Base-by-base conservation (phyloP, 2,329 filamentous ascomycete species). In the Fusarium avenaceum region DNA sequence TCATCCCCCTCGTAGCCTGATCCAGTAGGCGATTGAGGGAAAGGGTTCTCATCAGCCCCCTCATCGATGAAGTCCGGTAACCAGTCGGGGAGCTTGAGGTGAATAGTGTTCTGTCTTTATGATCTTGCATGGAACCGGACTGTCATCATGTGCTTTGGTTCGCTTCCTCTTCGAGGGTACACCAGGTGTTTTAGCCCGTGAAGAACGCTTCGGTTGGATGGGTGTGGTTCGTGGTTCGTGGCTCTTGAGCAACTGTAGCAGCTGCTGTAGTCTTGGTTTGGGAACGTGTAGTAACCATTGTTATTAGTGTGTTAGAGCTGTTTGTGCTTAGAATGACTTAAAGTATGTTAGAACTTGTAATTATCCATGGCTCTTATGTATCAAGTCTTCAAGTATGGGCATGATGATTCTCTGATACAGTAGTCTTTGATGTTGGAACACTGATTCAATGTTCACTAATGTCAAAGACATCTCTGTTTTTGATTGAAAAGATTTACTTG, bases 281-380 rank as follows among this genome's bases (percentile, higher is more conserved):
- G 4, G 52, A 58, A 44, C 38, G 42, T 50, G 40, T 52, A 17
- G 15, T 30, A 46, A 38, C 30, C 65, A 69, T 69, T 15, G 11
- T 53, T 14, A 26, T 20, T 28, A 35, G 32, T 20, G 28, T 48
- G 15, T 39, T 45, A 24, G 11, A 46, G 11, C 14, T 62, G 13
- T 43, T 47, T 30, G 6, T 55, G 15, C 9, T 57, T 48, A 33
- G 47, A 7, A 22, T 11, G 22, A 28, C 4, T 26, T 33, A 7
- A 9, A 26, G n/a, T 57, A 51, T 9, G 3, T 17, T 7, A 4
- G 10, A 24, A 13, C 15, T 17, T 24, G 9, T 13, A 32, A 6
- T 4, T 49, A 42, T 14, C 28, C 14, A 13, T 15, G 19, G 10
- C 30, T 30, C n/a, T 69, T 69, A 49, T 52, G 20, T 40, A 40